Base-by-base conservation (phyloP, 805 yeast species). In the Candida stauntonica region DNA sequence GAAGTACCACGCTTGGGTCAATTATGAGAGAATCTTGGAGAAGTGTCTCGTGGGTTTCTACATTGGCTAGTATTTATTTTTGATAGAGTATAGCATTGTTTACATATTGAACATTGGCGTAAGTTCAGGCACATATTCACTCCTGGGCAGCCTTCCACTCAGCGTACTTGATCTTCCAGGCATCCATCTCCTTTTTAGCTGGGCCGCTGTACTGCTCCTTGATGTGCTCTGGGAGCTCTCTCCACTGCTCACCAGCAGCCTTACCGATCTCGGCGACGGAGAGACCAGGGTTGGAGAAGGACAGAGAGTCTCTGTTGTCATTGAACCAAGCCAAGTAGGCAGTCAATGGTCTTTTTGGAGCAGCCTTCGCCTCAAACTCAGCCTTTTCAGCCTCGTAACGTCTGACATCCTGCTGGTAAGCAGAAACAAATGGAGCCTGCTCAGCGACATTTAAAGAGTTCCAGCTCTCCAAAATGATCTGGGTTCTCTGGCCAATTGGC, bases 191-290 rank as follows among this genome's bases (percentile, higher is more conserved):
- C 26, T 51, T 23, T 51, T 31, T 26, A 24, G 23, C 30, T 3
- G n/a, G 23, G 4, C 33, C 37, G 14, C 27, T 24, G 35, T 36
- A 54, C 4, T 20, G 91, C 52, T 68, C 70, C 73, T 88, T 89
- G 47, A 82, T 87, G 28, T 76, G 81, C 40, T 76, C 83, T 42
- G 71, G 66, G 56, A 91, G 70, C 39, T 81, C 80, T 72, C 80
- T 86, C 99, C 99, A 91, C 65, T 75, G 79, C 60, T 85, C 88
- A 58, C 96, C 96, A 53, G 88, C 81, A 44, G 85, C 62, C 65
- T 81, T 86, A 13, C 64, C 62, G 29, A 67, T 26, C 36, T 66
- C 72, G 13, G 62, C 14, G 27, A 39, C 21, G 0, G 47, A 5
- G 7, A 31, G 29, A 11, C 26, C 40, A 35, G 61, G 55, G 37